Base-by-base conservation (phyloP, 352 stramenopile genomes). In the Phytopythium mirpurense region DNA sequence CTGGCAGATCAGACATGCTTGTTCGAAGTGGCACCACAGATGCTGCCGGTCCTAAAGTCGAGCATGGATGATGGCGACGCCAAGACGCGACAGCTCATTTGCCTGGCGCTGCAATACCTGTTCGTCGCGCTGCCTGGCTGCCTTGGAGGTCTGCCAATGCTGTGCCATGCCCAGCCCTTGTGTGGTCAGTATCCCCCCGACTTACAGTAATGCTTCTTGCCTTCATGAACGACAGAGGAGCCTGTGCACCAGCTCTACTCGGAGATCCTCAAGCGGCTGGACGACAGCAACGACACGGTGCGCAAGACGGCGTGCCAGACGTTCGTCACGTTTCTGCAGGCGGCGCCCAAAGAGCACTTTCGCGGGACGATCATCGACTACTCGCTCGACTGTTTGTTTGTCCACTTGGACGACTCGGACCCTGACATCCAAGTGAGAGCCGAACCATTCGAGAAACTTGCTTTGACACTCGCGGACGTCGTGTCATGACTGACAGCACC, bases 211-310 rank as follows among this genome's bases (percentile, higher is more conserved):
- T n/a, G 29, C 29, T 32, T 5, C 29, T 32, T 32, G 29, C 5
- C 29, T 32, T 5, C 2, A 36, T 34, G 41, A 0, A 23, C 27
- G 19, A 29, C 56, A 92, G 85, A 95, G 71, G 88, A 97, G 55
- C 86, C 88, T 15, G 86, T 97, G 43, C 78, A 93, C 63, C 82
- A 96, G 29, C 70, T 97, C 9, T 96, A 97, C 59, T 76, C 90
- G 10, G 90, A 97, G 31, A 90, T 97, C 48, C 68, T 97, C 45
- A 97, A 97, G 69, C 87, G 88, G 4, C 70, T 97, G 19, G 90
- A 97, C 51, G 90, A 97, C 64, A 95, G 85, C 60, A 95, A 93
- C 57, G 88, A 97, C 54, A 83, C 75, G 19, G 90, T 97, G 47
- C 85, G 90, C 47, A 88, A 85, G 52, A 76, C 83, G 9, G 85